These are phyloP conservation scores for Cerioporus squamosus DNA, from an alignment of 1,284 basidiomycete genomes.

Conservation along the genomic window DNA sequence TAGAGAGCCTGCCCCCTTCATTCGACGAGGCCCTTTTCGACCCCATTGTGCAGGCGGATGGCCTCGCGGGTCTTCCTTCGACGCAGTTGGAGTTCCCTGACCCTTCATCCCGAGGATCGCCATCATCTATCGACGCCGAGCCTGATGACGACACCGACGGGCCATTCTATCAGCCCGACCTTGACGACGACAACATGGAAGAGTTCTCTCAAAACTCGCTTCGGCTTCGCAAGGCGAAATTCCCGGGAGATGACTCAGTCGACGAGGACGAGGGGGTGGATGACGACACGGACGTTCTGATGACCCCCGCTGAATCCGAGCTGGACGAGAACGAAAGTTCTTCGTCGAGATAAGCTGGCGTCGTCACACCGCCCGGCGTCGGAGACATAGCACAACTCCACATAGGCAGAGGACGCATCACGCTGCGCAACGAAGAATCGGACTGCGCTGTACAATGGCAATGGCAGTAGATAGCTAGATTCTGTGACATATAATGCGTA, in stretches of 20 bases:
- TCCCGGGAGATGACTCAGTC: background rate
- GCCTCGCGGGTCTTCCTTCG: conserved; percentile 39
- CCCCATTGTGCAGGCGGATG: conserved; percentile 29
- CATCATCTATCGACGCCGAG: conserved; percentile 66
- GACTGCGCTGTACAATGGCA: conserved; percentile 8
- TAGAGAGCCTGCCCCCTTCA: conserved; percentile 48
- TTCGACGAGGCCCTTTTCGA: conserved; percentile 51
- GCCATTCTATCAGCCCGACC: background rate
- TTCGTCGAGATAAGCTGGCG: conserved; percentile 3
- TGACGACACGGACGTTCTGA: conserved; percentile 16
- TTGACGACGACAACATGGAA: background rate
- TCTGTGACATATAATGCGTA: conserved; percentile 22
- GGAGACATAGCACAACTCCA: background rate
- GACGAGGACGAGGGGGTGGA: conserved; percentile 6
- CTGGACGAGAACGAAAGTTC: conserved; percentile 19
- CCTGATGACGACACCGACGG: conserved; percentile 25
- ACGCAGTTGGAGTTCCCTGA: conserved; percentile 51
- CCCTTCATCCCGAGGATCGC: conserved; percentile 54
- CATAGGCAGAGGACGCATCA: too few species aligned
- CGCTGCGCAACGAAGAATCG: background rate
- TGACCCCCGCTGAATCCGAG: conserved; percentile 18
- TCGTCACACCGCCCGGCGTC: background rate
- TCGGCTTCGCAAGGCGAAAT: conserved; percentile 18
- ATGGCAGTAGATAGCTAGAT: conserved; percentile 21
- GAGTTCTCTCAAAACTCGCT: conserved; percentile 10